Conservation (phyloP, 495 filamentous ascomycete species). For the Sphaerosporella brunnea region DNA sequence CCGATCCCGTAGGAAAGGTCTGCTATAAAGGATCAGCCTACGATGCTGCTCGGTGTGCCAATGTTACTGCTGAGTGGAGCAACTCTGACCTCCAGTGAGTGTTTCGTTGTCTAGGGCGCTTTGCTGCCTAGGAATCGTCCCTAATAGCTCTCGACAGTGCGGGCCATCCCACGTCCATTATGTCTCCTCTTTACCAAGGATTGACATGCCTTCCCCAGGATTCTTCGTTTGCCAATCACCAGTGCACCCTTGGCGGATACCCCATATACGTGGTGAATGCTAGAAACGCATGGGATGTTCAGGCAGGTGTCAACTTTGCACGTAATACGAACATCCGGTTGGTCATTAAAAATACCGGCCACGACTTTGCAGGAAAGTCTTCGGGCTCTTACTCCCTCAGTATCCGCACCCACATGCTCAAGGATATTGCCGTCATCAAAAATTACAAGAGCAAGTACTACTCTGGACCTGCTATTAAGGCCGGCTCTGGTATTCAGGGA, state of each 20-base stretch:
- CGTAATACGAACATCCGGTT: conserved; percentile 40
- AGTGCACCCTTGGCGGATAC: conserved; percentile 40
- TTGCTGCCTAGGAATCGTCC: neutral
- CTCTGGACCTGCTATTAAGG: conserved; percentile 35
- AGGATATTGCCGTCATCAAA: conserved; percentile 27
- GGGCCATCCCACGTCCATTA: conserved; percentile 29
- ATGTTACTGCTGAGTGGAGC: conserved; percentile 9
- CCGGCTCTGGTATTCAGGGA: conserved; percentile 41
- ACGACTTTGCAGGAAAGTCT: conserved; percentile 43
- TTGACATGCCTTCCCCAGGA: conserved; percentile 28
- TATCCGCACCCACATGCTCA: conserved; percentile 48
- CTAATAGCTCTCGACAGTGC: conserved; percentile 13
- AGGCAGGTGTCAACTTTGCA: conserved; percentile 45
- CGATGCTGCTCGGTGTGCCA: conserved; percentile 29
- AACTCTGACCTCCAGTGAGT: conserved; percentile 14
- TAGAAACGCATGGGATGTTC: conserved; percentile 37
- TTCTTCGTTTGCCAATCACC: conserved; percentile 16
- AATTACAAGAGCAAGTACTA: conserved; percentile 24
- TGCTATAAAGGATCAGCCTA: conserved; percentile 36
- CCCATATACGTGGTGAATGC: conserved; percentile 44
- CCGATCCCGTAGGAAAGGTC: conserved; percentile 34
- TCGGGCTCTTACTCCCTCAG: conserved; percentile 35
- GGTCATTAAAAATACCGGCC: conserved; percentile 54
- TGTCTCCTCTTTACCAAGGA: conserved; percentile 32
- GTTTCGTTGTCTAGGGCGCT: neutral